These are phyloP conservation scores for Epipyxis sp. DNA, from an alignment of 108 stramenopile genomes.

Conservation along the genomic window DNA sequence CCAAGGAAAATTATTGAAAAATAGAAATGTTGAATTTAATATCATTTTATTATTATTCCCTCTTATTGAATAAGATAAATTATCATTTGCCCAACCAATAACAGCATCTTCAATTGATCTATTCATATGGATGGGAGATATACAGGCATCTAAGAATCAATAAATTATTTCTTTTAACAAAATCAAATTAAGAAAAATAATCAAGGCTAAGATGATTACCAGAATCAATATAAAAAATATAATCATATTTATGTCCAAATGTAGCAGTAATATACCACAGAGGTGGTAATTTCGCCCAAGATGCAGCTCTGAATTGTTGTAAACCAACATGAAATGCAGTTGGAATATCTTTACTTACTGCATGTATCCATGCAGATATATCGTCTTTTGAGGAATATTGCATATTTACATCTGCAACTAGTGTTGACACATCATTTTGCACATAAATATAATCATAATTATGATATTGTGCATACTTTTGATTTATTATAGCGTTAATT, in stretches of 20 bases:
- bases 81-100: neutral
- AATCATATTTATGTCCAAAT: neutral
- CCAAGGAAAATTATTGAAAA: conserved; percentile 19
- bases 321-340: neutral
- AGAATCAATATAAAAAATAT: conserved; percentile 1
- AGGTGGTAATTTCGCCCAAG: conserved; percentile 10
- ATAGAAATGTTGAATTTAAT: neutral
- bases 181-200: neutral
- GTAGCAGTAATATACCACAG: neutral
- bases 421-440: neutral
- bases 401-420: neutral
- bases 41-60: neutral
- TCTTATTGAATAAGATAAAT: too few species aligned
- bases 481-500: neutral
- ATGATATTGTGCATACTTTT: neutral
- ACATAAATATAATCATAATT: neutral
- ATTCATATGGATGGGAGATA: neutral
- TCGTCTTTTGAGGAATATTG: neutral
- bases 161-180: too few species aligned
- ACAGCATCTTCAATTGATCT: neutral
- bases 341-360: neutral
- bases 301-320: neutral
- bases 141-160: neutral
- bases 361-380: too few species aligned
- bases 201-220: neutral